These are phyloP conservation scores for Typha latifolia DNA, from an alignment of 176 grass and related monocot species.

Conservation along the genomic window DNA sequence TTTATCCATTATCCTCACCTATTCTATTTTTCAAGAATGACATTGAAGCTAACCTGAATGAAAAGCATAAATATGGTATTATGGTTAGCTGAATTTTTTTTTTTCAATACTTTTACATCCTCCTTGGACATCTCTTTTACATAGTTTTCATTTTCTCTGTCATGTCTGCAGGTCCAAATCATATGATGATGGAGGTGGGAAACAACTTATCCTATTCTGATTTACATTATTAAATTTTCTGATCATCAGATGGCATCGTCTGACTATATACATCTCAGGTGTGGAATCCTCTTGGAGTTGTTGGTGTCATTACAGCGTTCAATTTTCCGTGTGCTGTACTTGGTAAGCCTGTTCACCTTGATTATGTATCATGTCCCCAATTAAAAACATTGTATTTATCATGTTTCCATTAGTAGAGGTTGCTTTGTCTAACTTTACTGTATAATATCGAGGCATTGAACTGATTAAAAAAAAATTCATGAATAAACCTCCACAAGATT, in stretches of 20 bases:
- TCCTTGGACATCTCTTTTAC: slow-evolving; percentile 8
- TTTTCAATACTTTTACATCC: background rate
- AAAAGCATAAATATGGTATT: background rate
- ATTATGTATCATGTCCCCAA: no score
- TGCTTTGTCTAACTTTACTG: background rate
- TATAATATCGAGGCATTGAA: no score
- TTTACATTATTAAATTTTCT: slow-evolving; percentile 13
- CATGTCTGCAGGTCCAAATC: slow-evolving; percentile 64
- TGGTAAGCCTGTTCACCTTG: slow-evolving; percentile 35
- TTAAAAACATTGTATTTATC: background rate
- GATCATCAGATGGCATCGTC: slow-evolving; percentile 16
- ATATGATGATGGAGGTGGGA: slow-evolving; percentile 98
- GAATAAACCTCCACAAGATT: no score
- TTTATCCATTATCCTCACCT: no score
- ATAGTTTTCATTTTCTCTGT: slow-evolving; percentile 13
- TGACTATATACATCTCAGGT: slow-evolving; percentile 45
- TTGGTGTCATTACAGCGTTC: slow-evolving; percentile 95
- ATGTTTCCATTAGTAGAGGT: background rate
- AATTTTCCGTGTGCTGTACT: slow-evolving; percentile 97
- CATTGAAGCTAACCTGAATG: background rate
- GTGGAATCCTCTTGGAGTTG: slow-evolving; percentile 98
- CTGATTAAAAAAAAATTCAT: no score
- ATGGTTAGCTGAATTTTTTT: background rate
- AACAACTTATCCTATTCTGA: slow-evolving; percentile 3
- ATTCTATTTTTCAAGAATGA: background rate